Conservation (phyloP, 371 early-diverging fungal genomes). For the Rhizopus arrhizus region DNA sequence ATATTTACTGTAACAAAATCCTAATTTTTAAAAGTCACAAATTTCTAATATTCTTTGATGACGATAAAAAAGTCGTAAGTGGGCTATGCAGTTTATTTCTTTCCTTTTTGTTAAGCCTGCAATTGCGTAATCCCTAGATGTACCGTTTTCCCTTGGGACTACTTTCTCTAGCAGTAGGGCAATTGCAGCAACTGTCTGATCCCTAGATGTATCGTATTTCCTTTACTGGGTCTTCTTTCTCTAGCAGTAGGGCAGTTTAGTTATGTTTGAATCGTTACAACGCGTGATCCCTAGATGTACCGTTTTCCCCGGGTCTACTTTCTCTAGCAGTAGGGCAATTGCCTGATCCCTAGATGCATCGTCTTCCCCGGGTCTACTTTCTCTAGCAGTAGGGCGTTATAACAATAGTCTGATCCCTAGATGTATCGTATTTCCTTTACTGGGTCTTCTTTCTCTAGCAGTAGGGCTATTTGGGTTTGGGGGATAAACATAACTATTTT, state of each 20-base stretch:
- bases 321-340: constrained; percentile 17
- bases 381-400: constrained; percentile 14
- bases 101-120: not conserved
- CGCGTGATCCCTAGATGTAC: constrained; percentile 19
- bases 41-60: no score
- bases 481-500: constrained; percentile 22
- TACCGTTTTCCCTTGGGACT: constrained; percentile 17
- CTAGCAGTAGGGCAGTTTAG: constrained; percentile 18
- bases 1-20: constrained; percentile 1
- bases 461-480: constrained; percentile 17
- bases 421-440: constrained; percentile 23
- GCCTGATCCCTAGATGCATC: constrained; percentile 16
- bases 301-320: constrained; percentile 13
- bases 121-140: constrained; percentile 15
- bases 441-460: constrained; percentile 19
- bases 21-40: no score
- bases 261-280: constrained; percentile 13
- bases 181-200: constrained; percentile 8
- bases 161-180: constrained; percentile 19
- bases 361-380: constrained; percentile 16
- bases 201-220: constrained; percentile 23
- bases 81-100: no score
- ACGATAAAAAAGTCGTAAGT: no score
- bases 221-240: constrained; percentile 13
- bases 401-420: constrained; percentile 17